phyloP scores from a whole-genome alignment of 1,284 basidiomycete species.

The Cutaneotrichosporon dermatis region DNA sequence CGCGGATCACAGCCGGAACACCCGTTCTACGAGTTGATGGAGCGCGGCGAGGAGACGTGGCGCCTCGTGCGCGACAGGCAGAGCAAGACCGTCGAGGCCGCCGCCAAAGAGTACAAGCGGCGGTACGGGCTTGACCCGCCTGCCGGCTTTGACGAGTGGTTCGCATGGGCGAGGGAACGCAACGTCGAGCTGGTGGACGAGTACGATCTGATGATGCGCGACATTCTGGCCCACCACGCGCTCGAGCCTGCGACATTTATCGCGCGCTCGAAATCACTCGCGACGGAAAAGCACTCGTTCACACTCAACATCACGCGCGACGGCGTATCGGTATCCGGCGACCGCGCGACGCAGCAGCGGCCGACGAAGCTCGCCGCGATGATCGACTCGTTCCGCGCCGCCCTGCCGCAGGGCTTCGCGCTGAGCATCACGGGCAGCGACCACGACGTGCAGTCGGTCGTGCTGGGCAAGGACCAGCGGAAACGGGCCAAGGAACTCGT shows the following conservation, averaged over 20 bases:
- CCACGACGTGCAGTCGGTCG: constrained; percentile 46
- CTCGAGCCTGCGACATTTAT: constrained; percentile 38
- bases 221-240: constrained; percentile 44
- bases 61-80: constrained; percentile 40
- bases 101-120: constrained; percentile 57
- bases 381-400: constrained; percentile 39
- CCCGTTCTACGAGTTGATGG: constrained; percentile 48
- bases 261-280: constrained; percentile 19
- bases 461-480: constrained; percentile 49
- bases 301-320: constrained; percentile 33
- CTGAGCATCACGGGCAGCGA: constrained; percentile 43
- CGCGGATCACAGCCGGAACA: constrained; percentile 27
- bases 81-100: constrained; percentile 56
- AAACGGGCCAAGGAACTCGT: constrained; percentile 46
- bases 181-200: constrained; percentile 75
- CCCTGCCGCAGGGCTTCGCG: constrained; percentile 37
- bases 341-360: constrained; percentile 26
- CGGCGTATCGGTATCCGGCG: constrained; percentile 28
- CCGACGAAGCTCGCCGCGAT: constrained; percentile 34
- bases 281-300: constrained; percentile 31
- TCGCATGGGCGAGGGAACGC: constrained; percentile 62
- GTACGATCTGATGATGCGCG: constrained; percentile 47
- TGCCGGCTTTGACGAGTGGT: constrained; percentile 51
- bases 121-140: constrained; percentile 52
- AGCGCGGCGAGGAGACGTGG: constrained; percentile 42